Conservation (phyloP, 805 yeast species). For the Wickerhamomyces bovis region DNA sequence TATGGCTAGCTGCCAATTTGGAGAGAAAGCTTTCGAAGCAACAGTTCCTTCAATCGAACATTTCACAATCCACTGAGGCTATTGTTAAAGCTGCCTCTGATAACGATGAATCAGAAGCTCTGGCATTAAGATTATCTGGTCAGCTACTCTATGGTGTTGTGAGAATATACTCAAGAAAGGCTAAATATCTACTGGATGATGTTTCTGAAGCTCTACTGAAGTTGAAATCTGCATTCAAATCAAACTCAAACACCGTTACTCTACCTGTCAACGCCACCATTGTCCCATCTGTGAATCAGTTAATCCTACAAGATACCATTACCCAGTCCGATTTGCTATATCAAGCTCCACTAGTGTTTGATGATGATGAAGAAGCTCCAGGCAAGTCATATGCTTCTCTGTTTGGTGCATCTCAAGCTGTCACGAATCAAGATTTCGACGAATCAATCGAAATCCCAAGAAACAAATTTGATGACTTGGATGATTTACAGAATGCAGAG, state of each 20-base stretch:
- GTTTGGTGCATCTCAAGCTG: constrained; percentile 11
- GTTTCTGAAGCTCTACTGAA: constrained; percentile 70
- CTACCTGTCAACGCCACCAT: constrained; percentile 57
- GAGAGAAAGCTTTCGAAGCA: constrained; percentile 70
- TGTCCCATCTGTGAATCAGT: constrained; percentile 49
- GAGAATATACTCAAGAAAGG: constrained; percentile 77
- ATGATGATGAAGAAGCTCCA: constrained; percentile 19
- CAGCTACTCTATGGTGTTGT: constrained; percentile 84
- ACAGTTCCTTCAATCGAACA: constrained; percentile 67
- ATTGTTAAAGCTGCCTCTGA: constrained; percentile 42
- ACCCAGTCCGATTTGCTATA: constrained; percentile 69
- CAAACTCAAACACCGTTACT: constrained; percentile 41
- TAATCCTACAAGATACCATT: constrained; percentile 69
- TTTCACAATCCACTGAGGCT: constrained; percentile 59
- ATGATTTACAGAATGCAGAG: constrained; percentile 26
- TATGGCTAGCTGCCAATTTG: constrained; percentile 90
- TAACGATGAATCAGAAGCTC: constrained; percentile 38
- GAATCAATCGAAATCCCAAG: constrained; percentile 67
- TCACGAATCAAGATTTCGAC: constrained; percentile 33
- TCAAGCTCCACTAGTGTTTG: constrained; percentile 48
- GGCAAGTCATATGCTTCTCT: constrained; percentile 12
- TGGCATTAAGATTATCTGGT: constrained; percentile 78
- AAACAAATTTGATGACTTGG: constrained; percentile 29
- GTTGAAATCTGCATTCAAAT: constrained; percentile 59
- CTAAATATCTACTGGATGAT: constrained; percentile 77